Evolutionary conservation across 2,329 filamentous ascomycete species (phyloP).

Genomic region (Colletotrichum sp.): DNA sequence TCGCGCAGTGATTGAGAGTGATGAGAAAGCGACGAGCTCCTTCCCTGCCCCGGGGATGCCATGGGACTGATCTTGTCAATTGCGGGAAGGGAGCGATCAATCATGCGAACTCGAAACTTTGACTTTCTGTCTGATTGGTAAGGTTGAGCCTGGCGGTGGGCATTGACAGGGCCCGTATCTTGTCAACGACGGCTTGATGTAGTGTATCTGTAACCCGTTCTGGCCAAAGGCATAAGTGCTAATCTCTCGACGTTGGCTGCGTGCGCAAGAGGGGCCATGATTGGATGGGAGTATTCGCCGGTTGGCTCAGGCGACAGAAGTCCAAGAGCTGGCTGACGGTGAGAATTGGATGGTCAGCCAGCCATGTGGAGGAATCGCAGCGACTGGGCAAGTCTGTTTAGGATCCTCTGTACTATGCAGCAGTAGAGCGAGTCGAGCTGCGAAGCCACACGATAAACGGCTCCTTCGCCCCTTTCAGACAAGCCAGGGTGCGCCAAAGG

Average conservation of each 20-base stretch:
- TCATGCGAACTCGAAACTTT: slow-evolving; percentile 8
- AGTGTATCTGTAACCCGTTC: neutral
- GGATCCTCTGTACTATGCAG: neutral
- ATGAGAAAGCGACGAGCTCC: neutral
- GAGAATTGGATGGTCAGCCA: slow-evolving; percentile 1
- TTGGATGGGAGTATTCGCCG: neutral
- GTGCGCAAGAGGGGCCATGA: neutral
- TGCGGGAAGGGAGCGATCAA: slow-evolving; percentile 18
- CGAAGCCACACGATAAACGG: slow-evolving; percentile 14
- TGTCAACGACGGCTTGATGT: neutral
- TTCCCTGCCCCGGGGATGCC: neutral
- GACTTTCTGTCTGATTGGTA: neutral
- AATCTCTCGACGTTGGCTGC: slow-evolving; percentile 3
- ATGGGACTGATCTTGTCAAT: neutral
- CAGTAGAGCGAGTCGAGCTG: neutral
- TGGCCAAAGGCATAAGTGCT: neutral
- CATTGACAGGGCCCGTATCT: neutral
- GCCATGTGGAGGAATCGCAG: slow-evolving; percentile 12
- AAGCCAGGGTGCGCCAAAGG: neutral
- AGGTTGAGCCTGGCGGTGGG: neutral
- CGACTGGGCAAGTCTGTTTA: neutral
- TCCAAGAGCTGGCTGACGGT: neutral
- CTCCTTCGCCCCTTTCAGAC: neutral
- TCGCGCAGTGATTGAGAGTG: neutral
- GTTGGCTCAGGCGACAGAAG: neutral